Evolutionary conservation across 352 stramenopile species (phyloP).

Genomic region (Phytophthora ohioensis): DNA sequence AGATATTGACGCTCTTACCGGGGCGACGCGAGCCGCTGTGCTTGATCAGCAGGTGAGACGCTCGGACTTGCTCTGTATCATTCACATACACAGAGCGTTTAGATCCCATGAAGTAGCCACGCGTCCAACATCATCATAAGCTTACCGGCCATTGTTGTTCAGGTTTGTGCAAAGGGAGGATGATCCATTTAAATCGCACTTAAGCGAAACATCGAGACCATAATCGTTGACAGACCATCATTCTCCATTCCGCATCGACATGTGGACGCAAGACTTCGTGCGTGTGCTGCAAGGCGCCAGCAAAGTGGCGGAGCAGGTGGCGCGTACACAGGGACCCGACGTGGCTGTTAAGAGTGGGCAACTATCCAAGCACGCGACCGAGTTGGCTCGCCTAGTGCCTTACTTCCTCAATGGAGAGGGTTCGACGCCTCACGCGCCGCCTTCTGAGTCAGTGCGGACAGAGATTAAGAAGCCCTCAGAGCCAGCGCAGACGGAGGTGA

Average conservation of each 20-base stretch:
- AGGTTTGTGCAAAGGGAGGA: slow-evolving; percentile 2
- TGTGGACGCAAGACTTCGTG: slow-evolving; percentile 79
- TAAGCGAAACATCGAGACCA: background rate
- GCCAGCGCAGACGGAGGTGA: slow-evolving; percentile 2
- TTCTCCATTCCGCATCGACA: slow-evolving; percentile 29
- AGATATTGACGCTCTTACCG: slow-evolving; percentile 39
- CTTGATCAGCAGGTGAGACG: slow-evolving; percentile 96
- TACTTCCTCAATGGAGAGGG: slow-evolving; percentile 47
- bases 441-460: slow-evolving; percentile 5
- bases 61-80: slow-evolving; percentile 73
- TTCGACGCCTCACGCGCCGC: background rate
- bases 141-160: slow-evolving; percentile 42
- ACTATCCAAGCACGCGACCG: slow-evolving; percentile 50
- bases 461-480: background rate
- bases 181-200: slow-evolving; percentile 13
- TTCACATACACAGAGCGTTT: slow-evolving; percentile 14
- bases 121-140: background rate
- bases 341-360: slow-evolving; percentile 37
- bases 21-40: slow-evolving; percentile 91
- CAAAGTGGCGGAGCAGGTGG: slow-evolving; percentile 70
- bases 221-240: slow-evolving; percentile 23
- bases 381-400: slow-evolving; percentile 59
- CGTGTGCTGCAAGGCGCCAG: slow-evolving; percentile 73
- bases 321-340: slow-evolving; percentile 47
- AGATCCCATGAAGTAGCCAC: background rate